Base-by-base conservation (phyloP, 1,284 basidiomycete species). In the Puccinia horiana region DNA sequence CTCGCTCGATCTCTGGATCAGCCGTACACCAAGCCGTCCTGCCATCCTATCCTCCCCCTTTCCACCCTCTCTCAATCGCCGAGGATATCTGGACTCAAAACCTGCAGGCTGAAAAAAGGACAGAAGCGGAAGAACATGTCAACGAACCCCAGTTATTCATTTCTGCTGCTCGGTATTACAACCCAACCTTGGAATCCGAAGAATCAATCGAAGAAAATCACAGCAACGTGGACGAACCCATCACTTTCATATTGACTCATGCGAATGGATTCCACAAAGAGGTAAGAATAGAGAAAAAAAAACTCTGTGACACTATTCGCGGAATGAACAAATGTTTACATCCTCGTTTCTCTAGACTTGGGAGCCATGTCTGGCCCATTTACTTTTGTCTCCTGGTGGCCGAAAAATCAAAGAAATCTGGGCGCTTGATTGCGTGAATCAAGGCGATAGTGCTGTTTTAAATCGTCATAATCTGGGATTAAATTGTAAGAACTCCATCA, bases 231-330 rank as follows among this genome's bases (percentile, higher is more conserved):
- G 42, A 42, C 23, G 44, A 52, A 26, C 5, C 91, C 0, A 58
- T 92, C 54, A 94, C 93, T 0, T 87, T 95, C 56, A 89, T 95
- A 83, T 87, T 93, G 63, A 90, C 90, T 11, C 93, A 94, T 85
- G 93, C 92, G 0, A 94, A 92, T 86, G 93, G 94, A 11, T 91
- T 95, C 84, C 91, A 91, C 83, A 94, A 94, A 87, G 92, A 94
- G 90, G 93, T 91, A 81, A 83, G 65, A 20, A n/a, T 18, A 44
- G 1, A n/a, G n/a, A n/a, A n/a, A n/a, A n/a, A n/a, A n/a, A 32
- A 23, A 65, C 63, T 40, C 23, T 4, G 32, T 75, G 5, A 9
- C 18, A 9, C 5, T 40, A 9, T 61, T 23, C 72, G 18, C 35
- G 16, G 58, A 35, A 23, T 78, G 65, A 82, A 3, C 18, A 16